Conservation (phyloP, 2,329 filamentous ascomycete species). For the Trichoderma sp. region DNA sequence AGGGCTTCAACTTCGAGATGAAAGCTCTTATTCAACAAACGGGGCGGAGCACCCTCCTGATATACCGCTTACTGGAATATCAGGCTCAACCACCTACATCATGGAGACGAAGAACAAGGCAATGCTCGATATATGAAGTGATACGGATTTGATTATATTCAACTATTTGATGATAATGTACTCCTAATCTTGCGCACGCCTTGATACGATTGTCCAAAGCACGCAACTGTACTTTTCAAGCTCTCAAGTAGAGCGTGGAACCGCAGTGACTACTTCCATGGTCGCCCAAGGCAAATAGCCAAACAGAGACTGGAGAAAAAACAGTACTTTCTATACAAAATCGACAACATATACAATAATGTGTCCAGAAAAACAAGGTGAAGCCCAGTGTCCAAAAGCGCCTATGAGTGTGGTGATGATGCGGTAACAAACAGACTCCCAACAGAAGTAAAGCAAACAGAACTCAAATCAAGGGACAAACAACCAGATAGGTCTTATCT, state of each 20-base stretch:
- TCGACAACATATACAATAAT: neutral
- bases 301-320: too few species aligned
- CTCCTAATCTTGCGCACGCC: neutral
- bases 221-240: neutral
- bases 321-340: neutral
- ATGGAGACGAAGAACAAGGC: neutral
- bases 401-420: neutral
- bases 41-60: neutral
- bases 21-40: slow-evolving; percentile 4
- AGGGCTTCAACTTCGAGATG: neutral
- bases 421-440: neutral
- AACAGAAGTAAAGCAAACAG: neutral
- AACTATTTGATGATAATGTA: neutral
- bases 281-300: neutral
- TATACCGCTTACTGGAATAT: slow-evolving; percentile 7
- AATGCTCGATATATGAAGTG: neutral
- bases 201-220: neutral
- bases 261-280: neutral
- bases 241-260: neutral
- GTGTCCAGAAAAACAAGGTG: neutral
- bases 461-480: neutral
- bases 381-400: neutral
- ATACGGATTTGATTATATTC: neutral
- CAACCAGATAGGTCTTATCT: neutral
- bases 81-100: neutral